Conservation (phyloP, 352 stramenopile species). For the Sclerospora graminicola region DNA sequence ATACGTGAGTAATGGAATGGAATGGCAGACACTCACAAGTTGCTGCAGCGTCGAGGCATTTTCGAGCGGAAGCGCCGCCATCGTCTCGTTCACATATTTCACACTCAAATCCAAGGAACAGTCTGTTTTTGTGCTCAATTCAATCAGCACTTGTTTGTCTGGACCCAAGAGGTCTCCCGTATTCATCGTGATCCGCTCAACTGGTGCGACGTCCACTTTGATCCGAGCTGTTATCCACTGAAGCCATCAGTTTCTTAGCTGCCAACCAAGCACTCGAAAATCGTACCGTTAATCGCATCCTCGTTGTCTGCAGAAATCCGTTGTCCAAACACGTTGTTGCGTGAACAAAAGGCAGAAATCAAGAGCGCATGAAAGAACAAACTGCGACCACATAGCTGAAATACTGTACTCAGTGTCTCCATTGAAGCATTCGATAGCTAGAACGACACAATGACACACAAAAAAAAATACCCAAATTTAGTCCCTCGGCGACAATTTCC, state of each 20-base stretch:
- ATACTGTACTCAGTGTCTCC: slow-evolving; percentile 45
- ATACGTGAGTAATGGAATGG: slow-evolving; percentile 69
- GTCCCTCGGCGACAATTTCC: too few relatives aligned
- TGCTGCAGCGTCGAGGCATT: slow-evolving; percentile 39
- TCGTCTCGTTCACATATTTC: slow-evolving; percentile 37
- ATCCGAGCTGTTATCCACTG: slow-evolving; percentile 33
- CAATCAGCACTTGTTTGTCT: slow-evolving; percentile 56
- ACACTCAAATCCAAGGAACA: slow-evolving; percentile 52
- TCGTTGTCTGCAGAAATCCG: slow-evolving; percentile 52
- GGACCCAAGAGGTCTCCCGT: slow-evolving; percentile 40
- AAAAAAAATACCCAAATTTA: not conserved
- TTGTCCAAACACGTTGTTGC: slow-evolving; percentile 61
- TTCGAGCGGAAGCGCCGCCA: slow-evolving; percentile 21
- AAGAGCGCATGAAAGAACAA: slow-evolving; percentile 82
- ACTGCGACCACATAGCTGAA: slow-evolving; percentile 77
- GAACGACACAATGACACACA: slow-evolving; percentile 5
- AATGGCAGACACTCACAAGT: slow-evolving; percentile 54
- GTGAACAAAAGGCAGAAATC: slow-evolving; percentile 61
- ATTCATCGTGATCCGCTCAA: slow-evolving; percentile 74
- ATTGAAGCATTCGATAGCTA: slow-evolving; percentile 54
- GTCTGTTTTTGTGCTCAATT: slow-evolving; percentile 53
- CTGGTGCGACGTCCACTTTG: slow-evolving; percentile 72
- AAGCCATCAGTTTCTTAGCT: too few relatives aligned
- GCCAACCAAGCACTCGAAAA: not conserved
- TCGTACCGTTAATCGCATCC: slow-evolving; percentile 47